Conservation (phyloP, 768 basidiomycete genomes). For the Trametes gibbosa region DNA sequence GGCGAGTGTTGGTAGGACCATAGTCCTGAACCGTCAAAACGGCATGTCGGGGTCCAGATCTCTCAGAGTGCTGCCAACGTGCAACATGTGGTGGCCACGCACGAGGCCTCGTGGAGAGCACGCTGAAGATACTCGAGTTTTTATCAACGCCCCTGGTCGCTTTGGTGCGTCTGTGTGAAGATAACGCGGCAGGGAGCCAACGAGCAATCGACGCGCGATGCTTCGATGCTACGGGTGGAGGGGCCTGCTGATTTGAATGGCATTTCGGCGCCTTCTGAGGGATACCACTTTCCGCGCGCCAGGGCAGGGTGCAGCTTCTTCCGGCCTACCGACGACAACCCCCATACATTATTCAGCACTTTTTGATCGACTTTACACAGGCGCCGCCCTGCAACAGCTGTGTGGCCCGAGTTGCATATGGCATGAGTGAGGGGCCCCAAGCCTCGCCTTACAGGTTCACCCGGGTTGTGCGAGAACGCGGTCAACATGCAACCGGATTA, state of each 20-base stretch:
- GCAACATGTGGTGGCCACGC: conserved; percentile 22
- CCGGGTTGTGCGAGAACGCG: conserved; percentile 35
- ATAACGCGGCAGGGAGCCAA: conserved; percentile 5
- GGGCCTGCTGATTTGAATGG: conserved; percentile 13
- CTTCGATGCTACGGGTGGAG: conserved; percentile 14
- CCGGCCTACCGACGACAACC: conserved; percentile 19
- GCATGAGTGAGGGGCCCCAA: conserved; percentile 28
- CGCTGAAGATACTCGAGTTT: conserved; percentile 20
- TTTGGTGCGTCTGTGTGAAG: conserved; percentile 15
- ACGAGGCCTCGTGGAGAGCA: conserved; percentile 24
- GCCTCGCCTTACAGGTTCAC: conserved; percentile 37
- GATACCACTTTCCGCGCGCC: conserved; percentile 11
- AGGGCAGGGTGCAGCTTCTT: conserved; percentile 14
- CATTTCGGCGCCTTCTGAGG: conserved; percentile 16
- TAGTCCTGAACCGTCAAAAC: conserved; percentile 9
- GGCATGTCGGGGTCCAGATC: conserved; percentile 20
- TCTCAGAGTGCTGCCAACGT: conserved; percentile 3
- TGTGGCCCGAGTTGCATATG: conserved; percentile 20
- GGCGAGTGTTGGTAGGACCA: conserved; percentile 10
- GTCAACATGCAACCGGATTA: conserved; percentile 36
- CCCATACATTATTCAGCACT: conserved; percentile 21
- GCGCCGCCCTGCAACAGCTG: conserved; percentile 20
- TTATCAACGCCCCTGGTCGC: conserved; percentile 17
- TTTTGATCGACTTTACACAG: conserved; percentile 22
- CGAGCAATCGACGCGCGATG: conserved; percentile 5